These are phyloP conservation scores for Apiotrichum akiyoshidainum DNA, from an alignment of 1,284 basidiomycete species.

Conservation along the genomic window DNA sequence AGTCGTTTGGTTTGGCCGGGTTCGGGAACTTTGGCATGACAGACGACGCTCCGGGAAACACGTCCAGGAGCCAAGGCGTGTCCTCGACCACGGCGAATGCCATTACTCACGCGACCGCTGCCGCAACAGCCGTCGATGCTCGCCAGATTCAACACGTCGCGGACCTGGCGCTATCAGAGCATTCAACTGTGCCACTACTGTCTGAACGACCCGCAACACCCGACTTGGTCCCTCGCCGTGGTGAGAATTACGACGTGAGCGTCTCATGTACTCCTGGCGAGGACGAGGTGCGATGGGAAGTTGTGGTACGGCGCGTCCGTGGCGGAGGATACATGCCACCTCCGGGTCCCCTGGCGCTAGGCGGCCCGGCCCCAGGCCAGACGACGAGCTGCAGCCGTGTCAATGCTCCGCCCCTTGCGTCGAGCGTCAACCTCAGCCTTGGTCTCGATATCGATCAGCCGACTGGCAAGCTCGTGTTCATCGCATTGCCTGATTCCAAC, in stretches of 20 bases:
- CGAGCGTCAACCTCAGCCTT: slow-evolving; percentile 41
- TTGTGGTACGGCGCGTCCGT: slow-evolving; percentile 25
- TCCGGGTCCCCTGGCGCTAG: background rate
- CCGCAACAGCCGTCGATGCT: no score
- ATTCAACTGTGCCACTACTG: no score
- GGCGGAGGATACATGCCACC: background rate
- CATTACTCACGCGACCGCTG: no score
- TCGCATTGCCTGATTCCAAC: slow-evolving; percentile 31
- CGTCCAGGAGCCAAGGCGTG: no score
- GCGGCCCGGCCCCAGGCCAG: background rate
- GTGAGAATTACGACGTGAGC: slow-evolving; percentile 30
- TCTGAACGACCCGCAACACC: slow-evolving; percentile 4
- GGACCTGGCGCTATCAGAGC: no score
- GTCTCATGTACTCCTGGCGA: slow-evolving; percentile 28
- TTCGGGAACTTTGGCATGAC: background rate
- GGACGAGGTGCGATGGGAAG: slow-evolving; percentile 39
- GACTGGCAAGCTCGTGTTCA: slow-evolving; percentile 42
- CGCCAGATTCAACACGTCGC: no score
- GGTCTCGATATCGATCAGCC: slow-evolving; percentile 32
- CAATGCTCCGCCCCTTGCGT: slow-evolving; percentile 25
- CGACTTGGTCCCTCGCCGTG: background rate
- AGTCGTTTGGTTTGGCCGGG: background rate
- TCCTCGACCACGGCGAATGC: background rate
- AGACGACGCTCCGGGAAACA: background rate
- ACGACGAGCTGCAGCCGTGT: slow-evolving; percentile 12